Percentiles rank a stretch among this genome's conserved stretches.
Evolutionary conservation across 1,284 basidiomycete genomes (phyloP).

Genomic region (Cutaneotrichosporon spelunceum): DNA sequence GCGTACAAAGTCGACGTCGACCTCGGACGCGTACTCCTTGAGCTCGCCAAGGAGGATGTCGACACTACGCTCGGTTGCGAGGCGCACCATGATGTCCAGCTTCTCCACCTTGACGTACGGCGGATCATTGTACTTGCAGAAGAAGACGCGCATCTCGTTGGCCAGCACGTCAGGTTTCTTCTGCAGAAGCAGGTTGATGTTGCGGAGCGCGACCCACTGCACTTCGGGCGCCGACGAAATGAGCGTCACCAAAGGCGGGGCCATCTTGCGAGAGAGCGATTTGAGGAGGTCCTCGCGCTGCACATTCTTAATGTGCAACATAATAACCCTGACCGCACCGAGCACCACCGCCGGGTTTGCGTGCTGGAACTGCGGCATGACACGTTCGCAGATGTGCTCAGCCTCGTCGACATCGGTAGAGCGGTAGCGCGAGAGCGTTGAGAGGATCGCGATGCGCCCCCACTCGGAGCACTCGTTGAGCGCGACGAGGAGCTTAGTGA

Average conservation of each 20-base stretch:
- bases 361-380: slow-evolving; percentile 97
- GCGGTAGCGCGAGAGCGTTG: slow-evolving; percentile 77
- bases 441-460: slow-evolving; percentile 91
- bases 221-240: slow-evolving; percentile 96
- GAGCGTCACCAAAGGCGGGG: slow-evolving; percentile 89
- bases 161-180: slow-evolving; percentile 85
- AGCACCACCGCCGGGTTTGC: slow-evolving; percentile 92
- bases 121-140: slow-evolving; percentile 99
- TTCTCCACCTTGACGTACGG: slow-evolving; percentile 99
- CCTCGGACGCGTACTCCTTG: slow-evolving; percentile 97
- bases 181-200: slow-evolving; percentile 95
- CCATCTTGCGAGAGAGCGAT: slow-evolving; percentile 92
- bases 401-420: slow-evolving; percentile 86
- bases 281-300: slow-evolving; percentile 80
- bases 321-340: slow-evolving; percentile 92
- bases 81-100: slow-evolving; percentile 95
- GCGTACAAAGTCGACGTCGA: slow-evolving; percentile 95
- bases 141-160: slow-evolving; percentile 98
- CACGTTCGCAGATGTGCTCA: slow-evolving; percentile 97
- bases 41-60: slow-evolving; percentile 88
- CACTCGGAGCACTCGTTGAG: slow-evolving; percentile 98
- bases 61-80: slow-evolving; percentile 86
- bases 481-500: slow-evolving; percentile 89
- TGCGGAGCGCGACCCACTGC: slow-evolving; percentile 94
- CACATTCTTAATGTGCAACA: slow-evolving; percentile 90